Evolutionary conservation across 768 basidiomycete species (phyloP), one percentile per base, ranked within the genome.

Genomic region (Tulasnella sp.): DNA sequence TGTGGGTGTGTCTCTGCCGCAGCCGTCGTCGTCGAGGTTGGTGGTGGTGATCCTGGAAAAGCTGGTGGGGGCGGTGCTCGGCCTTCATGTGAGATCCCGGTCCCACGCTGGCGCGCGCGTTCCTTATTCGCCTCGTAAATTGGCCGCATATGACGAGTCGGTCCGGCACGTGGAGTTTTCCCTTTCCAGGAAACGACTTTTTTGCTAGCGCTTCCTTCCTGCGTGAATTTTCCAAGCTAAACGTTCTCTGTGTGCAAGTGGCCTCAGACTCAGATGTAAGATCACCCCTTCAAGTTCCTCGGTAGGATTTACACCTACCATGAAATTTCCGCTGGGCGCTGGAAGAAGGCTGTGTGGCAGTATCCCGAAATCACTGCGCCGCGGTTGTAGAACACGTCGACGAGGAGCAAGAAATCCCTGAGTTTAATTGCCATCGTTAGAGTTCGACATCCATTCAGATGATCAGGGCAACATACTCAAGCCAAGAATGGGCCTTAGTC

Each of bases 1-100:
- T 35, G 29, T 57, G 61, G 4, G 61, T 67, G 61, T 67, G 61
- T 67, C 61, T 67, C 32, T 67, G 61, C 61, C 61, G 61, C 61
- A 67, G 61, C 26, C 11, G 26, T 67, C 61, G 32, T 35, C 29
- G 61, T 67, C 61, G 61, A 29, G 26, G 61, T 67, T 26, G 61
- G 15, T 67, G 61, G 15, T 67, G 15, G 15, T 67, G 61, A 67
- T 67, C 61, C 61, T 67, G 61, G 29, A 35, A 67, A 67, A 67
- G 26, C 61, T 44, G 61, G 61, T 23, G 10, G 29, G 11, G 61
- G 61, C 61, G 61, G 61, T 67, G 61, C 61, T 67, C 61, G 61
- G 61, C 61, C 23, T 67, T 67, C 61, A 67, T 67, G 15, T 16
- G 32, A 67, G 61, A 16, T 35, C 61, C 61, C 29, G 32, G 61